Evolutionary conservation across 2,329 filamentous ascomycete species (phyloP).

Genomic region (Sarocladiaceae sp.): DNA sequence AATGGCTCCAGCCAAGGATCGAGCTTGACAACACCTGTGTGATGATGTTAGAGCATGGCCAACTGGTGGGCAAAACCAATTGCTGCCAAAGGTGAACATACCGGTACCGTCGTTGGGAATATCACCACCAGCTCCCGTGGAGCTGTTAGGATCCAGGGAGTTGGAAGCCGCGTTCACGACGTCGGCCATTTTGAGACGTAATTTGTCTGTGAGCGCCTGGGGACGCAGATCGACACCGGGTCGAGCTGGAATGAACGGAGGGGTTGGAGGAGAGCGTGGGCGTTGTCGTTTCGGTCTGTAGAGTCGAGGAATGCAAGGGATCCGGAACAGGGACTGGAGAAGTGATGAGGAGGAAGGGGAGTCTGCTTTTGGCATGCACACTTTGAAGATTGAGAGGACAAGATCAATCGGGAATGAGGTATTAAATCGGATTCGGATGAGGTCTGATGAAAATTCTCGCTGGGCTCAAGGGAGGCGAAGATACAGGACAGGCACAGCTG

Average conservation of each 20-base stretch:
- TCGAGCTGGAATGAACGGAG: not conserved
- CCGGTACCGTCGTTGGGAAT: conserved; percentile 67
- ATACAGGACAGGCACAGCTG: not conserved
- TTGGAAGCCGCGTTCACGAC: conserved; percentile 29
- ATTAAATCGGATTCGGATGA: conserved; percentile 1
- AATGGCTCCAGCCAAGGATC: conserved; percentile 90
- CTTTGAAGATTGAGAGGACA: too few relatives aligned
- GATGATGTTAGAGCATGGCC: conserved; percentile 11
- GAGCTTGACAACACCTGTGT: conserved; percentile 71
- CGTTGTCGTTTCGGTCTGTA: too few relatives aligned
- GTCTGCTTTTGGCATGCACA: too few relatives aligned
- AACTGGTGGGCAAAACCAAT: conserved; percentile 1
- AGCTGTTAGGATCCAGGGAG: conserved; percentile 29
- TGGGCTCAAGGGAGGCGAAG: not conserved
- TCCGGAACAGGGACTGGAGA: too few relatives aligned
- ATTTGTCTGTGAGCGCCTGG: not conserved
- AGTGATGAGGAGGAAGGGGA: too few relatives aligned
- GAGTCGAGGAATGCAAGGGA: too few relatives aligned
- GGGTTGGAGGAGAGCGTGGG: too few relatives aligned
- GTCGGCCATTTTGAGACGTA: conserved; percentile 1
- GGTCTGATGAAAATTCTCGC: conserved; percentile 6
- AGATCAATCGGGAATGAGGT: conserved; percentile 7
- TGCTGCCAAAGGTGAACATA: conserved; percentile 29
- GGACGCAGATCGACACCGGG: not conserved
- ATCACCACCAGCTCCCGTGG: conserved; percentile 37